Base-by-base conservation (phyloP, 768 basidiomycete species). In the Bullera alba region DNA sequence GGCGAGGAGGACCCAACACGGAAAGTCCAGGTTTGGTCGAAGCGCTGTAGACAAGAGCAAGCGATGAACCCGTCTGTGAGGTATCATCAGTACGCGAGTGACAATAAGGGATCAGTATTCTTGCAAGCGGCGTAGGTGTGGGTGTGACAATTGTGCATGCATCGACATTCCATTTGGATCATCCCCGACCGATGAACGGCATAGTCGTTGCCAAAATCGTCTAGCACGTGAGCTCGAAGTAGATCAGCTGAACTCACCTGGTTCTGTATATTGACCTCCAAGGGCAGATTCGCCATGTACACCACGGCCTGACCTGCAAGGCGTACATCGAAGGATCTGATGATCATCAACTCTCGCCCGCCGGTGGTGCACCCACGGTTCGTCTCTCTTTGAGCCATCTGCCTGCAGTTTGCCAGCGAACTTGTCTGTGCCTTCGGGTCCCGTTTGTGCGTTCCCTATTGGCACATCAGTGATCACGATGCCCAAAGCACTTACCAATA, bases 281-380 rank as follows among this genome's bases (percentile, higher is more conserved):
- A 77, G 0, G 87, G 86, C 29, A 89, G 75, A 43, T 74, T 74
- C 2, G 85, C 84, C 49, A 87, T 79, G 61, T 85, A 80, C 5
- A 84, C 82, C 35, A 89, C 73, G 1, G 82, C 78, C 42, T 80
- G 74, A 0, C 81, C 86, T 35, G 88, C 85, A 60, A 87, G 79
- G 46, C 78, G 62, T 5, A 80, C 81, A n/a, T 58, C 42, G 34
- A 45, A 53, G 30, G 47, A 42, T 16, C 51, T 49, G 42, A 2
- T 14, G 10, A 16, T 12, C 39, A 8, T 30, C 30, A 42, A 6
- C 32, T 29, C 5, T 26, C 5, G 8, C 10, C 8, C 32, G 5
- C 21, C 19, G 5, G 4, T 10, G 10, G 51, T 85, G 82, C 56
- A 86, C 83, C 10, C 78, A 78, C 1, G 80, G 76, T 66, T 87